A percentile compares a stretch with the other conserved stretches of the same genome.
Conservation (phyloP, 2,329 filamentous ascomycete genomes). For the Scedosporium boydii region DNA sequence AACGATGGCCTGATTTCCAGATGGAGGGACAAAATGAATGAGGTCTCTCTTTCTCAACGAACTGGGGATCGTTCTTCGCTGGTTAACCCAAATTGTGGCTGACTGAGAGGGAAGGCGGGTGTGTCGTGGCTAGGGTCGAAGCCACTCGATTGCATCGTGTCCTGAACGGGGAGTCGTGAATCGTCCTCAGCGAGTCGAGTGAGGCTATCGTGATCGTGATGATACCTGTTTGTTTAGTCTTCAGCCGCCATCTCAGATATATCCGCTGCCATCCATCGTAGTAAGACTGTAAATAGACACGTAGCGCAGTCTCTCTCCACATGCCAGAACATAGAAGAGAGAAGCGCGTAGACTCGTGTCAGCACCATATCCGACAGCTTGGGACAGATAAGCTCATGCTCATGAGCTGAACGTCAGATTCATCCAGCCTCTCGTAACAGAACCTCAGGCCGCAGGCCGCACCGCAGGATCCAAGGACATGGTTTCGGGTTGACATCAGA, state of each 20-base stretch:
- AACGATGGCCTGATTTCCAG: too few relatives aligned
- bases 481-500: too few relatives aligned
- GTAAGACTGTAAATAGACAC: neutral
- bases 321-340: neutral
- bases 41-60: neutral
- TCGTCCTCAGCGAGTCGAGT: neutral
- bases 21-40: neutral
- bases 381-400: neutral
- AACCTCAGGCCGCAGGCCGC: neutral
- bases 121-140: too few relatives aligned
- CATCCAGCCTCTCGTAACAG: neutral
- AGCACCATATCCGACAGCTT: neutral
- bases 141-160: neutral
- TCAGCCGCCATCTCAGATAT: neutral
- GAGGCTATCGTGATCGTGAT: neutral
- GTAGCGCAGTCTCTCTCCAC: neutral
- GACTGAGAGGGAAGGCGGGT: neutral
- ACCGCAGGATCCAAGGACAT: neutral
- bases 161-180: neutral
- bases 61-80: neutral
- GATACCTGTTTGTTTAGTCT: neutral
- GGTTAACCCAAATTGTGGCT: neutral
- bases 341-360: neutral
- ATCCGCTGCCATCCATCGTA: neutral
- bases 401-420: neutral